Conservation (phyloP, 1,139 yeast species). For the Sugiyamaella japonica region DNA sequence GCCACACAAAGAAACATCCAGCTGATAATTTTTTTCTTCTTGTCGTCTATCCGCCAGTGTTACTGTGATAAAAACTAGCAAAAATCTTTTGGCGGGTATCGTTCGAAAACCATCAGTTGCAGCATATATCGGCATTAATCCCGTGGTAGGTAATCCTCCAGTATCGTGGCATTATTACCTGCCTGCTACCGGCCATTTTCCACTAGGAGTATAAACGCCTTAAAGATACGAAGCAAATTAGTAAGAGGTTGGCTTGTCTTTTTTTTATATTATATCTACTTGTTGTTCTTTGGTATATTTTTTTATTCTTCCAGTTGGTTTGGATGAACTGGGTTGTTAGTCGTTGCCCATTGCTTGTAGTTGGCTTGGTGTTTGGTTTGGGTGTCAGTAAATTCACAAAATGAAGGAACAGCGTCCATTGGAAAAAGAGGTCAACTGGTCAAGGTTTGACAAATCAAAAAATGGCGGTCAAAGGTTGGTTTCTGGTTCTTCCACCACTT, state of each 20-base stretch:
- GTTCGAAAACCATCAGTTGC: background rate
- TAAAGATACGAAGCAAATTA: background rate
- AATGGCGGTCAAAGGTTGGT: conserved; percentile 13
- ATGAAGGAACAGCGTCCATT: conserved; percentile 10
- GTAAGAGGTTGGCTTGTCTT: conserved; percentile 7
- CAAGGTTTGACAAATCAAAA: background rate
- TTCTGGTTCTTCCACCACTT: conserved; percentile 13
- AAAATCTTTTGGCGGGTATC: conserved; percentile 2
- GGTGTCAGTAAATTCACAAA: background rate
- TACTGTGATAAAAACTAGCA: background rate
- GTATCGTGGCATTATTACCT: conserved; percentile 1
- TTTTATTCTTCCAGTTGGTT: background rate
- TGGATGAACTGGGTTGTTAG: background rate
- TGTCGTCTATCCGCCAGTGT: background rate
- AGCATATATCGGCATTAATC: conserved; percentile 8
- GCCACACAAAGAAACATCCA: background rate
- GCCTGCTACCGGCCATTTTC: conserved; percentile 11
- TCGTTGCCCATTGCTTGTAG: background rate
- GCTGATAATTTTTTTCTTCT: background rate
- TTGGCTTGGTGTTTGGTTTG: background rate
- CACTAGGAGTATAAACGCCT: conserved; percentile 2
- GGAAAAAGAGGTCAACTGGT: conserved; percentile 8
- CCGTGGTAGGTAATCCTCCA: conserved; percentile 9
- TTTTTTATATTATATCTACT: conserved; percentile 8
- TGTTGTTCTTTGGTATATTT: background rate